phyloP scores from a whole-genome alignment of 352 stramenopile species.

The Globisporangium cystogenes region DNA sequence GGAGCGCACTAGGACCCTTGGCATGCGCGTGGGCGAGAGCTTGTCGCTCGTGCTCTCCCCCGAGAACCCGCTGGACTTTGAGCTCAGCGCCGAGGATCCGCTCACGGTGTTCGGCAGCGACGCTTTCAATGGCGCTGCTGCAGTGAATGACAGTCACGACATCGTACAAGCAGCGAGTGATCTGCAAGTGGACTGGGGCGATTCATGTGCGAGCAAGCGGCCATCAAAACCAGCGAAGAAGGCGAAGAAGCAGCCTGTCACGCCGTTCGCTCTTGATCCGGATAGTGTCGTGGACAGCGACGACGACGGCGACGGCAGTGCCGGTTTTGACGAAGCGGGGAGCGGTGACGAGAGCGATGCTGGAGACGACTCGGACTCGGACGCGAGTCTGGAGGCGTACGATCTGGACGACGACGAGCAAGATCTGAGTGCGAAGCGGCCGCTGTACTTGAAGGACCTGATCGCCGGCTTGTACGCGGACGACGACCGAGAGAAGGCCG shows the following conservation, averaged over 20 bases:
- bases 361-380: conserved; percentile 45
- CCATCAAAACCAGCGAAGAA: conserved; percentile 2
- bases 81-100: conserved; percentile 34
- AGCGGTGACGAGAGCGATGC: conserved; percentile 16
- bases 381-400: conserved; percentile 63
- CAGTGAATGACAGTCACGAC: background rate
- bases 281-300: conserved; percentile 62
- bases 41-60: conserved; percentile 50
- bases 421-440: conserved; percentile 50
- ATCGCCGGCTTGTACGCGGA: conserved; percentile 43
- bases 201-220: background rate
- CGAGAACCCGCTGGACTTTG: conserved; percentile 62
- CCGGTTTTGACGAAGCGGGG: background rate
- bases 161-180: background rate
- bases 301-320: conserved; percentile 21
- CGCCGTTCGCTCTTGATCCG: conserved; percentile 34
- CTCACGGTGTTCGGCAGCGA: conserved; percentile 27
- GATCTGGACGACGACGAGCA: conserved; percentile 65
- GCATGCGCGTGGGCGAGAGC: conserved; percentile 70
- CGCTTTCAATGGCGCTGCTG: conserved; percentile 15
- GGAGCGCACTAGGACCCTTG: conserved; percentile 42
- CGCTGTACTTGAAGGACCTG: conserved; percentile 71
- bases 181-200: background rate
- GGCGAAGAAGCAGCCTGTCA: conserved; percentile 2
- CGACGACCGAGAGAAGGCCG: conserved; percentile 51